phyloP scores from a whole-genome alignment of 257 asterid species.

The Mentha longifolia region DNA sequence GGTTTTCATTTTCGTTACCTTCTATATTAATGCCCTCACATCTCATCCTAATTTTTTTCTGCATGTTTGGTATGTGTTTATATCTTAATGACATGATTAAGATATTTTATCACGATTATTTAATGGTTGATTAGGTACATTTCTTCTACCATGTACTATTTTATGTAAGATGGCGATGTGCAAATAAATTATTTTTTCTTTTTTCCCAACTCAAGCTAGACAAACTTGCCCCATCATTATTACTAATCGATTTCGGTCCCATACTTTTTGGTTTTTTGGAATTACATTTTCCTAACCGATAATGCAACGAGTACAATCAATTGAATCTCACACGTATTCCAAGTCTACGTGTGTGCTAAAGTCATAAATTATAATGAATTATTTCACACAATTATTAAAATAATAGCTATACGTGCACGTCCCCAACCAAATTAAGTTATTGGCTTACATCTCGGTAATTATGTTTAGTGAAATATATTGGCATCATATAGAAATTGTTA shows the following conservation, averaged over 20 bases:
- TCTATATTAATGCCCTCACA: too few species aligned
- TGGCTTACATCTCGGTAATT: not conserved
- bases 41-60: too few species aligned
- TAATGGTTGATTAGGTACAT: not conserved
- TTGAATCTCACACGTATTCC: not conserved
- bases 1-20: too few species aligned
- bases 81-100: not conserved
- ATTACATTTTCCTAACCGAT: not conserved
- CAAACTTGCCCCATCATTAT: not conserved
- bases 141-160: not conserved
- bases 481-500: too few species aligned
- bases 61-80: not conserved
- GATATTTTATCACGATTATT: conserved; percentile 5
- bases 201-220: not conserved
- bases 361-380: too few species aligned
- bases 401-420: not conserved
- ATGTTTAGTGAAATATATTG: too few species aligned
- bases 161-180: not conserved
- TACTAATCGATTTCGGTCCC: not conserved
- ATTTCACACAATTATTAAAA: too few species aligned
- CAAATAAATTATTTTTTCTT: not conserved
- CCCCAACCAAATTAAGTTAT: not conserved
- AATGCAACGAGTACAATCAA: too few species aligned
- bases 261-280: not conserved
- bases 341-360: too few species aligned